phyloP scores from a whole-genome alignment of 2,329 filamentous ascomycete species.

The Cytospora mali region DNA sequence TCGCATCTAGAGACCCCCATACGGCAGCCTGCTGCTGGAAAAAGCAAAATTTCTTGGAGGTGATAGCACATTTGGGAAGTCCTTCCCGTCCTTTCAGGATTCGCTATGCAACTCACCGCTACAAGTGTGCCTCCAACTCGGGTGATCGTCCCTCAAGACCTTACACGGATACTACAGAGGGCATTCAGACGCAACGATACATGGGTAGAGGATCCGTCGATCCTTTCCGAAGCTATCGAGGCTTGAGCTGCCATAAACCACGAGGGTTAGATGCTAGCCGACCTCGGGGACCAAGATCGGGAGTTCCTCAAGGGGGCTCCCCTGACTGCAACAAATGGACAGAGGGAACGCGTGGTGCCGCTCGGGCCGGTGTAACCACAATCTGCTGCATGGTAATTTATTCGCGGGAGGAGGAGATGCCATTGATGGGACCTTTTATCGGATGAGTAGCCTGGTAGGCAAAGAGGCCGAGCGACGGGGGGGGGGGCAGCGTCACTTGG shows the following conservation, averaged over 20 bases:
- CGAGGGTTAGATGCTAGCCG: neutral
- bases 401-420: neutral
- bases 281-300: neutral
- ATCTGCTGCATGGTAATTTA: neutral
- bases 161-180: neutral
- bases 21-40: neutral
- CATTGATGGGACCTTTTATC: neutral
- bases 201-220: slow-evolving; percentile 4
- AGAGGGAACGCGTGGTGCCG: neutral
- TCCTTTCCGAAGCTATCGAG: neutral
- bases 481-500: neutral
- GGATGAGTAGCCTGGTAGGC: neutral
- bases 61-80: neutral
- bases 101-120: neutral
- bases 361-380: neutral
- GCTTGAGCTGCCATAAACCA: neutral
- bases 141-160: neutral
- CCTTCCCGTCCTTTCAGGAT: neutral
- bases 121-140: neutral
- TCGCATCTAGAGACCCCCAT: too few relatives aligned
- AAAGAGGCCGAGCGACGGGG: neutral
- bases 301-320: neutral
- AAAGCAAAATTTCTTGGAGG: neutral
- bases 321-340: neutral
- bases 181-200: slow-evolving; percentile 3